Evolutionary conservation across 371 early-diverging fungal species (phyloP).

Genomic region (Saksenaea oblongispora): DNA sequence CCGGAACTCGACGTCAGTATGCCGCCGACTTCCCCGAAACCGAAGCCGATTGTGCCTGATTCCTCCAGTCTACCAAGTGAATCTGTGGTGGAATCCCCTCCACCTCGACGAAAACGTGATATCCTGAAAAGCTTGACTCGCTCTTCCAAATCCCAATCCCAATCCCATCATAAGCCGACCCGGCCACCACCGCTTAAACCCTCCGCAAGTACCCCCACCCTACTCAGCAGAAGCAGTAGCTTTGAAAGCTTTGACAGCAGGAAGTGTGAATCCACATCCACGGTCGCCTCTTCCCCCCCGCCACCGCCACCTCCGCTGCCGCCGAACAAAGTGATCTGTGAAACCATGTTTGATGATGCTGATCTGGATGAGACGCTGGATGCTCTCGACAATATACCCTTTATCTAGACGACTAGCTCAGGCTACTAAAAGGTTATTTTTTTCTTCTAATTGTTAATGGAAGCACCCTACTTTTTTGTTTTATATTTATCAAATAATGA

Average conservation of each 20-base stretch:
- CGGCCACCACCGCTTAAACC: background rate
- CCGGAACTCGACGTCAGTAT: conserved; percentile 34
- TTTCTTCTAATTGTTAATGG: too few relatives aligned
- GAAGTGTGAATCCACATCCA: background rate
- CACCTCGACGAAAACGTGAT: conserved; percentile 18
- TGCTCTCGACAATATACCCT: background rate
- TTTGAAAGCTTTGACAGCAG: background rate
- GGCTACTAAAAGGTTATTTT: background rate
- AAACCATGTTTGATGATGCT: background rate
- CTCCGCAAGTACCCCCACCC: conserved; percentile 20
- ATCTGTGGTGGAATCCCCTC: conserved; percentile 24
- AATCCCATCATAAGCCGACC: background rate
- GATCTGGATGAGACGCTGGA: background rate
- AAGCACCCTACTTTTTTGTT: too few relatives aligned
- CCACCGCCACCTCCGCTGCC: background rate
- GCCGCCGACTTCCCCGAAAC: background rate
- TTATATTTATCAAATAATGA: too few relatives aligned
- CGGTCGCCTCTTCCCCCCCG: conserved; percentile 1
- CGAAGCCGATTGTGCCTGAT: conserved; percentile 33
- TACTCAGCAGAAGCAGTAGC: background rate
- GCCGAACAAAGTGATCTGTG: background rate
- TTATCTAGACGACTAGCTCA: background rate
- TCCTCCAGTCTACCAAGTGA: conserved; percentile 22
- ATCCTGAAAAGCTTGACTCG: conserved; percentile 43
- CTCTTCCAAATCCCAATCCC: background rate